phyloP scores from a whole-genome alignment of 129 eudicot species.

The Oenanthe sinensis region DNA sequence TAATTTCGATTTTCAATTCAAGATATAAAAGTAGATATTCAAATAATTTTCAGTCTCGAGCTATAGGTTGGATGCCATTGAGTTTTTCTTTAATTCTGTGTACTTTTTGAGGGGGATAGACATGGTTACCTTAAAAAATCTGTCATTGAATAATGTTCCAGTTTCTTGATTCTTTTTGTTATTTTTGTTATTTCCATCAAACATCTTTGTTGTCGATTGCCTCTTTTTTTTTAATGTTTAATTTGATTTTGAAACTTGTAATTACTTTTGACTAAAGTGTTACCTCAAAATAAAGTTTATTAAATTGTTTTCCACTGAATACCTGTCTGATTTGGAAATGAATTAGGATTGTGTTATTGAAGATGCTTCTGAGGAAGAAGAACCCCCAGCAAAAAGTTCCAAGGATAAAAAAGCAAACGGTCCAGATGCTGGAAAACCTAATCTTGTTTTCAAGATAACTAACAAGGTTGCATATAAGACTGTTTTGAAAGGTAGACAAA shows the following conservation, averaged over 20 bases:
- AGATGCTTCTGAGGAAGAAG: conserved; percentile 82
- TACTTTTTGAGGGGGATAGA: background rate
- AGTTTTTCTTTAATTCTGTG: background rate
- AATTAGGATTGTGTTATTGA: conserved; percentile 76
- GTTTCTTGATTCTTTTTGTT: background rate
- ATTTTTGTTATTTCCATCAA: background rate
- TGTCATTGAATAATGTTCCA: background rate
- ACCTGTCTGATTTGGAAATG: conserved; percentile 9
- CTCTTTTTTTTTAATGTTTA: background rate
- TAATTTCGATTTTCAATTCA: background rate
- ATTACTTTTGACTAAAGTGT: background rate
- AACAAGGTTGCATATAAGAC: conserved; percentile 93
- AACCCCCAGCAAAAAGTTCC: conserved; percentile 81
- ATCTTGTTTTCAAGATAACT: conserved; percentile 73
- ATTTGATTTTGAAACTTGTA: background rate
- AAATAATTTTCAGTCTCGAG: background rate
- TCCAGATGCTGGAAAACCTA: conserved; percentile 59
- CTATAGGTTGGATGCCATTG: background rate
- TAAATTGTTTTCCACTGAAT: background rate
- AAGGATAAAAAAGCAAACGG: conserved; percentile 94
- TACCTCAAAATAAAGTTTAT: background rate
- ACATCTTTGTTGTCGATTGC: background rate
- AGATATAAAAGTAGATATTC: background rate
- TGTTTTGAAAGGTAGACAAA: conserved; percentile 67
- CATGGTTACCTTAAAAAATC: background rate